Percentiles rank a stretch among this genome's conserved stretches.
Conservation (phyloP, 2,329 filamentous ascomycete species). For the Xylariaceae sp. region DNA sequence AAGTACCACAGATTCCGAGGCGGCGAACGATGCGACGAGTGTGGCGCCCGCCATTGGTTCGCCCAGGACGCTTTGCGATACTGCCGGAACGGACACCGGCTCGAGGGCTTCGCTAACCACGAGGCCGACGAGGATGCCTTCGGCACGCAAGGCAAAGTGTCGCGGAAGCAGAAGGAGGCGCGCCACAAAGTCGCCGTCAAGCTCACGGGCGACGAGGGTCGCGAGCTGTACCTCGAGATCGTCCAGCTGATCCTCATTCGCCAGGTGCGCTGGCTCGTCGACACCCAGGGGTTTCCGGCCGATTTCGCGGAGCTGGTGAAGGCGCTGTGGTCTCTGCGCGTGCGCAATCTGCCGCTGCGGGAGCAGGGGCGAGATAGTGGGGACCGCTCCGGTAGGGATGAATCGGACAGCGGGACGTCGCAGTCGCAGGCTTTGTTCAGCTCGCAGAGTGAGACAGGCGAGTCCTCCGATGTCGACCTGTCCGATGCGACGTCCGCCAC, state of each 20-base stretch:
- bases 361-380: conserved; percentile 29
- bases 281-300: conserved; percentile 58
- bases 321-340: conserved; percentile 79
- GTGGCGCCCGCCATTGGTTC: conserved; percentile 68
- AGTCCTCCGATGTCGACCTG: conserved; percentile 26
- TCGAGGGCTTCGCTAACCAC: conserved; percentile 60
- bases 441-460: conserved; percentile 49
- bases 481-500: conserved; percentile 35
- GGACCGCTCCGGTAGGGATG: conserved; percentile 1
- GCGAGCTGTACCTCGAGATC: conserved; percentile 75
- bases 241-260: conserved; percentile 81
- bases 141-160: conserved; percentile 53
- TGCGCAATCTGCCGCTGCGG: conserved; percentile 52
- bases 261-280: conserved; percentile 71
- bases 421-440: conserved; percentile 49
- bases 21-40: conserved; percentile 57
- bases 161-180: conserved; percentile 55
- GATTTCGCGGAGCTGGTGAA: conserved; percentile 76
- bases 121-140: conserved; percentile 63
- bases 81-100: conserved; percentile 75
- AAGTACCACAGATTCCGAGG: conserved; percentile 49
- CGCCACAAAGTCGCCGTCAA: conserved; percentile 52
- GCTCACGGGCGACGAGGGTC: conserved; percentile 63
- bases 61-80: conserved; percentile 72
- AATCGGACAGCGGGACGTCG: conserved; percentile 4